These are phyloP conservation scores for Fragaria ananassa DNA, from an alignment of 306 rosid species.

Conservation along the genomic window DNA sequence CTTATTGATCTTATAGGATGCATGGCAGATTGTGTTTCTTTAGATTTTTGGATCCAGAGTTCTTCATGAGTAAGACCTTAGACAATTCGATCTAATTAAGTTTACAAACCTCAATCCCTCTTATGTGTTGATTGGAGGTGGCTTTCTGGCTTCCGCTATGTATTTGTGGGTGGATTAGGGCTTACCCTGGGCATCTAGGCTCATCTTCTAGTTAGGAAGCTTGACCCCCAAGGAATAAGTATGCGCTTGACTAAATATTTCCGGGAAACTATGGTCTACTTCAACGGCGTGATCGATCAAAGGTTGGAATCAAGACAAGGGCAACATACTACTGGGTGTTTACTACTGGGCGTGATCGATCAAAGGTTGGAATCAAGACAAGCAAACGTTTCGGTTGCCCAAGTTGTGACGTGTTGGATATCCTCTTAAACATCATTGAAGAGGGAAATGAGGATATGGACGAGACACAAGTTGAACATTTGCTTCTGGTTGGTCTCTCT, in stretches of 20 bases:
- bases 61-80: neutral
- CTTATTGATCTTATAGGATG: neutral
- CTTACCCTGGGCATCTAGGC: neutral
- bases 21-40: neutral
- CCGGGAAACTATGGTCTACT: neutral
- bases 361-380: neutral
- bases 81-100: too few species aligned
- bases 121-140: neutral
- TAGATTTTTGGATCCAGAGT: neutral
- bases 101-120: neutral
- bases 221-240: neutral
- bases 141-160: neutral
- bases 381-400: neutral
- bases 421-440: neutral
- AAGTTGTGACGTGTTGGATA: neutral
- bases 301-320: neutral
- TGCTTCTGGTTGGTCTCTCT: neutral
- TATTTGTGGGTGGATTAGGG: neutral
- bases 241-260: neutral
- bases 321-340: too few species aligned
- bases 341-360: neutral
- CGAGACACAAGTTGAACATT: neutral
- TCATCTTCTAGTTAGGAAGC: neutral
- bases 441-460: neutral
- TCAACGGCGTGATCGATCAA: neutral